Evolutionary conservation across 192 early-diverging fungal species (phyloP).

Genomic region (Mortierella antarctica): DNA sequence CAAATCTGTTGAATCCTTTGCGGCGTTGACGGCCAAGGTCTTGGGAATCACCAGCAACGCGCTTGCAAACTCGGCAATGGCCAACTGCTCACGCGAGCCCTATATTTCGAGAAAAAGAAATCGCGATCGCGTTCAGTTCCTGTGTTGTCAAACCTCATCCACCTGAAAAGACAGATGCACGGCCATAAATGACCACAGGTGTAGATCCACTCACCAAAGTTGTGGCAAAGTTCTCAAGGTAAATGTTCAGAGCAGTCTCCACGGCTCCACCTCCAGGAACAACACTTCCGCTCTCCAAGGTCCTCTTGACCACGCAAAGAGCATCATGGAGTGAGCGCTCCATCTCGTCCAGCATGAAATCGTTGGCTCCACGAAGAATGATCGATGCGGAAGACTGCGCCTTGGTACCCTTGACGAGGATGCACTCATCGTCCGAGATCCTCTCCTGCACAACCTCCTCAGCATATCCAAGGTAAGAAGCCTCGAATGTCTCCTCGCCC

Average conservation of each 20-base stretch:
- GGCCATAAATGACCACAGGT: not conserved
- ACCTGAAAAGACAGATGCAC: too few relatives aligned
- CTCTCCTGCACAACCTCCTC: constrained; percentile 98
- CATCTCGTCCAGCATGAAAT: constrained; percentile 99
- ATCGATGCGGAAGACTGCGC: constrained; percentile 88
- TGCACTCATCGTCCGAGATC: constrained; percentile 98
- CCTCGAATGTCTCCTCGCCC: constrained; percentile 97
- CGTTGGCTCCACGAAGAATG: constrained; percentile 98
- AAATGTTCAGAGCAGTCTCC: constrained; percentile 94
- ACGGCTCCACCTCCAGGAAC: constrained; percentile 99
- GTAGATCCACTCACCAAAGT: constrained; percentile 71
- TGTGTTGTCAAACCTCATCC: too few relatives aligned
- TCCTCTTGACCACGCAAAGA: constrained; percentile 95
- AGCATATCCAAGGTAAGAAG: constrained; percentile 87
- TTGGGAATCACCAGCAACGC: constrained; percentile 97
- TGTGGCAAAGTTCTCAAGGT: constrained; percentile 98
- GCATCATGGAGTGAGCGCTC: constrained; percentile 97
- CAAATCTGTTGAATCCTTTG: constrained; percentile 97
- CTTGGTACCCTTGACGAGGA: constrained; percentile 94
- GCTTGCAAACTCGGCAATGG: constrained; percentile 97
- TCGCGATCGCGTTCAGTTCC: not conserved
- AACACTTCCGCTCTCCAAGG: constrained; percentile 93
- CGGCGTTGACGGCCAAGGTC: constrained; percentile 97
- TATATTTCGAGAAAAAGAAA: constrained; percentile 31
- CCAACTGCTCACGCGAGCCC: constrained; percentile 97